Conservation (phyloP, 331 rosid genomes). For the Telfairia occidentalis region DNA sequence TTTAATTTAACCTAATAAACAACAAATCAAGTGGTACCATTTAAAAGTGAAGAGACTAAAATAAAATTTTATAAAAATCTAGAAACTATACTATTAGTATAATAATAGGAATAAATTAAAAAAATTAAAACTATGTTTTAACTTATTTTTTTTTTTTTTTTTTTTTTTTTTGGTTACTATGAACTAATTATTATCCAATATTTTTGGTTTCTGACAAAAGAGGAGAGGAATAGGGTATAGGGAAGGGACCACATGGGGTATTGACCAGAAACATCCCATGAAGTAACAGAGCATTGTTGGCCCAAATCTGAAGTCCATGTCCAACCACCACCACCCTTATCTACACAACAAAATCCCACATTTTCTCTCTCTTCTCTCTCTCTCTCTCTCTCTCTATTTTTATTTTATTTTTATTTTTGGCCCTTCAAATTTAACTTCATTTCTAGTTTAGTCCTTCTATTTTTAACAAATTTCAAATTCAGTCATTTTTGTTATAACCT, state of each 20-base stretch:
- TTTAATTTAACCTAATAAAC: too few species aligned
- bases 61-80: background rate
- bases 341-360: background rate
- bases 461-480: too few species aligned
- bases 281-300: background rate
- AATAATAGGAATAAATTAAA: background rate
- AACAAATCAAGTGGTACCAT: too few species aligned
- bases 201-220: background rate
- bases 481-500: too few species aligned
- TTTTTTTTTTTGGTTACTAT: too few species aligned
- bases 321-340: background rate
- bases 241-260: background rate
- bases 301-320: conserved; percentile 6
- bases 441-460: background rate
- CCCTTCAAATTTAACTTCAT: background rate
- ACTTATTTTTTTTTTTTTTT: too few species aligned
- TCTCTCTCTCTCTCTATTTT: background rate
- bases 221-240: background rate
- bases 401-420: background rate
- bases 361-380: background rate
- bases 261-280: conserved; percentile 8
- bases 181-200: background rate
- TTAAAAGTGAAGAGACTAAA: background rate
- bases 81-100: background rate
- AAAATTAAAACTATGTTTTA: too few species aligned